These are phyloP conservation scores for Pilasporangium apinafurcum DNA, from an alignment of 352 stramenopile genomes.

Conservation along the genomic window DNA sequence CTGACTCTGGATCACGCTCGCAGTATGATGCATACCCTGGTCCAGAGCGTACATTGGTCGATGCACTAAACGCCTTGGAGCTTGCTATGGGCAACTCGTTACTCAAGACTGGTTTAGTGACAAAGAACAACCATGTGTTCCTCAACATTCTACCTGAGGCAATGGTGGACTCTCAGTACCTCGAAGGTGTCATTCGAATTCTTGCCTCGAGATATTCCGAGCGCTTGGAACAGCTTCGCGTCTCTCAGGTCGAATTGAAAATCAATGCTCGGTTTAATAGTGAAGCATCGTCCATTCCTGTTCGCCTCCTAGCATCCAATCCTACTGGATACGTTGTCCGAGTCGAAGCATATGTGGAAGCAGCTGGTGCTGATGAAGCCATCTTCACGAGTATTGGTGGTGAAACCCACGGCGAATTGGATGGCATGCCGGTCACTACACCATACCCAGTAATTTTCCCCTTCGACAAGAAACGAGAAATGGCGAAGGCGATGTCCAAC, in stretches of 20 bases:
- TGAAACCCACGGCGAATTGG: constrained; percentile 88
- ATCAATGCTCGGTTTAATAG: constrained; percentile 92
- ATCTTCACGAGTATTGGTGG: constrained; percentile 91
- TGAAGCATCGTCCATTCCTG: constrained; percentile 91
- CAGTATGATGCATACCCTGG: constrained; percentile 90
- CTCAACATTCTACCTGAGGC: constrained; percentile 96
- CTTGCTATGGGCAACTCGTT: constrained; percentile 92
- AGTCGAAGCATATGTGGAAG: constrained; percentile 99
- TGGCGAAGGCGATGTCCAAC: constrained; percentile 93
- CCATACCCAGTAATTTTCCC: constrained; percentile 96
- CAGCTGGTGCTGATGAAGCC: constrained; percentile 65
- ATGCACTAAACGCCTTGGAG: constrained; percentile 97
- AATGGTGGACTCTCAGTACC: constrained; percentile 92
- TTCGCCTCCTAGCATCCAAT: constrained; percentile 96
- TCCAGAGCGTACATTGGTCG: constrained; percentile 97
- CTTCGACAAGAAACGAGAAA: constrained; percentile 93
- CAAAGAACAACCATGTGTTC: constrained; percentile 99
- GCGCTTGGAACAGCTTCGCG: constrained; percentile 87
- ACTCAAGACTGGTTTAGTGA: constrained; percentile 65
- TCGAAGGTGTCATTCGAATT: constrained; percentile 95
- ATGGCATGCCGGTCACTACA: constrained; percentile 92
- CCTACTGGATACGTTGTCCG: constrained; percentile 99
- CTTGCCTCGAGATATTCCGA: constrained; percentile 84
- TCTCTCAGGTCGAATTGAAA: constrained; percentile 97
- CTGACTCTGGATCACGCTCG: constrained; percentile 61